A percentile compares a stretch with the other conserved stretches of the same genome.
Conservation (phyloP, 768 basidiomycete genomes). For the Suillus sp. region DNA sequence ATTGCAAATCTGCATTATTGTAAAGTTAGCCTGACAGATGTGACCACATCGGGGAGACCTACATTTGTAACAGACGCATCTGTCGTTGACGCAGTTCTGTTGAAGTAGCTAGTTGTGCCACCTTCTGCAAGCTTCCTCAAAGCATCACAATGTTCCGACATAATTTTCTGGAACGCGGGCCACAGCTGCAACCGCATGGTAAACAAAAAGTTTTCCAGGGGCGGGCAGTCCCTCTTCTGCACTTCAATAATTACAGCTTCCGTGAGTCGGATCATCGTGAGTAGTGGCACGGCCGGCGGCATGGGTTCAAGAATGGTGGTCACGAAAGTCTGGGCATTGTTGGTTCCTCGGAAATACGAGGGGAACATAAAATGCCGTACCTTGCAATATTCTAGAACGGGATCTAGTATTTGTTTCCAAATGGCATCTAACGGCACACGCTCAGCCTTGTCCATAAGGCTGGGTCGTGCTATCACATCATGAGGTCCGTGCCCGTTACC, state of each 20-base stretch:
- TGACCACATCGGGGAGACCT: slow-evolving; percentile 24
- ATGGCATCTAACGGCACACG: slow-evolving; percentile 59
- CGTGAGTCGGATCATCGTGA: slow-evolving; percentile 90
- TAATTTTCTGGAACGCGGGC: slow-evolving; percentile 90
- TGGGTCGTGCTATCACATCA: slow-evolving; percentile 28
- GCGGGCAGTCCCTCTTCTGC: slow-evolving; percentile 74
- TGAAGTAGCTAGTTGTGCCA: slow-evolving; percentile 60
- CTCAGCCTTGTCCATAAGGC: slow-evolving; percentile 56
- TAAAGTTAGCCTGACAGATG: not conserved
- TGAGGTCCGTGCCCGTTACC: slow-evolving; percentile 22
- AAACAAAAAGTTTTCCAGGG: slow-evolving; percentile 82
- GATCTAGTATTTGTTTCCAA: slow-evolving; percentile 95
- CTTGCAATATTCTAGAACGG: slow-evolving; percentile 84
- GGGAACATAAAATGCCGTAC: slow-evolving; percentile 39
- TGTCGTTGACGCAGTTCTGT: slow-evolving; percentile 61
- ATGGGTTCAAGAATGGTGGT: slow-evolving; percentile 67
- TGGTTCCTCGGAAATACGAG: slow-evolving; percentile 1
- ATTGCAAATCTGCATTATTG: slow-evolving; percentile 57
- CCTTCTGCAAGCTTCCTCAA: slow-evolving; percentile 85
- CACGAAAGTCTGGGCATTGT: slow-evolving; percentile 58
- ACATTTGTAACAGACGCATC: slow-evolving; percentile 68
- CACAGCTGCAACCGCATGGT: slow-evolving; percentile 83
- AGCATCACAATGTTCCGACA: slow-evolving; percentile 81
- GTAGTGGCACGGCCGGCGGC: slow-evolving; percentile 73
- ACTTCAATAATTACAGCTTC: slow-evolving; percentile 78